Percentiles rank a stretch among this genome's conserved stretches.
phyloP scores from a whole-genome alignment of 2,329 filamentous ascomycete genomes.

The Huntiella omanensis region DNA sequence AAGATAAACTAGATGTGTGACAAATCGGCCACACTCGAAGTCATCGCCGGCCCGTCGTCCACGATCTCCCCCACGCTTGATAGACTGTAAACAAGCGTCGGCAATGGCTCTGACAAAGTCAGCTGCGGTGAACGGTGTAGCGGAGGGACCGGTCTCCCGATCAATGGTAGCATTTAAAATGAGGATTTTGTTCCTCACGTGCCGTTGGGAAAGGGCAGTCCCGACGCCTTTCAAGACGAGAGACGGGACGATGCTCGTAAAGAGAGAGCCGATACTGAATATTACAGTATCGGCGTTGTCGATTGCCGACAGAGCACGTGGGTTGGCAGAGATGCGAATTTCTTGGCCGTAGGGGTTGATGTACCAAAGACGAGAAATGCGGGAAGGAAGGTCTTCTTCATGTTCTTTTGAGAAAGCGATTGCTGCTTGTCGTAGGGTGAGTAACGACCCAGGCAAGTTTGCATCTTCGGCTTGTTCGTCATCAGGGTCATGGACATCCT shows the following conservation, averaged over 20 bases:
- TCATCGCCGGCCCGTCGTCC: slow-evolving; percentile 17
- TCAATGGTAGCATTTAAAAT: slow-evolving; percentile 73
- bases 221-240: slow-evolving; percentile 61
- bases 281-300: slow-evolving; percentile 48
- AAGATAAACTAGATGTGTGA: slow-evolving; percentile 70
- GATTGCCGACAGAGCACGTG: slow-evolving; percentile 55
- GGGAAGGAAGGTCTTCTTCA: slow-evolving; percentile 55
- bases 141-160: slow-evolving; percentile 62
- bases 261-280: slow-evolving; percentile 87
- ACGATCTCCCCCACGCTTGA: slow-evolving; percentile 27
- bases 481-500: slow-evolving; percentile 37
- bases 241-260: slow-evolving; percentile 73
- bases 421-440: slow-evolving; percentile 60
- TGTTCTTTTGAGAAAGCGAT: slow-evolving; percentile 63
- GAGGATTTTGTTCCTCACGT: slow-evolving; percentile 51
- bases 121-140: slow-evolving; percentile 45
- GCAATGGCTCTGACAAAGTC: slow-evolving; percentile 73
- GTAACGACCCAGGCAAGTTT: slow-evolving; percentile 63
- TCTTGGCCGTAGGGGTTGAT: slow-evolving; percentile 98
- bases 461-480: slow-evolving; percentile 60
- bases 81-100: slow-evolving; percentile 52
- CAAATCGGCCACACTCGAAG: slow-evolving; percentile 42
- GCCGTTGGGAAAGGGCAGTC: slow-evolving; percentile 27
- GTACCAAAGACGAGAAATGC: slow-evolving; percentile 79
- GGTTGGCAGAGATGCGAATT: slow-evolving; percentile 69